Percentiles rank a stretch among this genome's conserved stretches.
Conservation (phyloP, 2,329 filamentous ascomycete species). For the Domatiomyces globalis region DNA sequence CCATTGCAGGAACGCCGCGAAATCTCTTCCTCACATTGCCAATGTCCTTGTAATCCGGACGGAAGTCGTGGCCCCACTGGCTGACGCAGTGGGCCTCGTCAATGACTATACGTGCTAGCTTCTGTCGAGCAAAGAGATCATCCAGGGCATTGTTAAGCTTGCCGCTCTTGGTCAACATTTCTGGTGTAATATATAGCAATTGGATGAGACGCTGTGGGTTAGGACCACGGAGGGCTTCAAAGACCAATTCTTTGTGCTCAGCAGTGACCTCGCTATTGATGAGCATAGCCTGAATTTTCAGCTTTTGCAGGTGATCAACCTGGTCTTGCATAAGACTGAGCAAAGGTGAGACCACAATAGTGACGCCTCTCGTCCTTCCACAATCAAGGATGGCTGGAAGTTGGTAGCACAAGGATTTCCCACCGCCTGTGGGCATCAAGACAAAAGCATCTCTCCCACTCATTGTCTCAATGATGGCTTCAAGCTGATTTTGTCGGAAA, state of each 20-base stretch:
- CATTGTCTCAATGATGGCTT: conserved; percentile 90
- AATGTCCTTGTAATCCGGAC: conserved; percentile 84
- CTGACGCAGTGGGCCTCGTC: conserved; percentile 99
- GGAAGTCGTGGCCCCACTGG: conserved; percentile 97
- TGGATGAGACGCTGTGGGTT: conserved; percentile 66
- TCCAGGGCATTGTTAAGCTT: conserved; percentile 52
- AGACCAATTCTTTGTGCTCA: conserved; percentile 51
- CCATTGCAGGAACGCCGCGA: conserved; percentile 75
- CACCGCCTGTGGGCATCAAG: conserved; percentile 93
- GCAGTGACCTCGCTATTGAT: conserved; percentile 63
- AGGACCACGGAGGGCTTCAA: conserved; percentile 46
- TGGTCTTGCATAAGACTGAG: conserved; percentile 97
- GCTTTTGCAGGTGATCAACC: conserved; percentile 61
- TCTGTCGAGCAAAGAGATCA: conserved; percentile 52
- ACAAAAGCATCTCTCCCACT: conserved; percentile 82
- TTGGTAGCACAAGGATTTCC: conserved; percentile 95
- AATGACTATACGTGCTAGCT: conserved; percentile 81
- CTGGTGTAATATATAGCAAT: conserved; percentile 86
- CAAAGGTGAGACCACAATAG: conserved; percentile 85
- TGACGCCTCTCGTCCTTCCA: conserved; percentile 73
- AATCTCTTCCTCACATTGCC: conserved; percentile 60
- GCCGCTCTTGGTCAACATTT: conserved; percentile 80
- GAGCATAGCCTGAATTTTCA: conserved; percentile 64
- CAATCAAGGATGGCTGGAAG: conserved; percentile 70
- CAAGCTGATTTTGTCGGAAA: conserved; percentile 81